Conservation (phyloP, 345 rosid genomes). For the Alliaria petiolata region DNA sequence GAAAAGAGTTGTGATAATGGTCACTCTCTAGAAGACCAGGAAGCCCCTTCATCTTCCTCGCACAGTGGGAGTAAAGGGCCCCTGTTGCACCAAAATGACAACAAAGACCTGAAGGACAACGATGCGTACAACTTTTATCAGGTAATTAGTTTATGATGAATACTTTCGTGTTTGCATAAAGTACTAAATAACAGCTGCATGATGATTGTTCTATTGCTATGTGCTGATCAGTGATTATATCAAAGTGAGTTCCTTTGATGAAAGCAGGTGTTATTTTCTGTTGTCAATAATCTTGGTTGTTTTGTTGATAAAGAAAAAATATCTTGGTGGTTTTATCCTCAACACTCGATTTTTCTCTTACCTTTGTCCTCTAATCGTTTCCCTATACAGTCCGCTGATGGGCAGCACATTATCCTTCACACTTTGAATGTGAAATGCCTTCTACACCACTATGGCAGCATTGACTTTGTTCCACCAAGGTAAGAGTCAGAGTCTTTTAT, state of each 20-base stretch:
- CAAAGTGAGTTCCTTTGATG: neutral
- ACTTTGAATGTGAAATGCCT: slow-evolving; percentile 84
- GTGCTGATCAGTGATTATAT: neutral
- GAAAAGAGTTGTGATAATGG: slow-evolving; percentile 38
- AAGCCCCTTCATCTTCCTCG: slow-evolving; percentile 37
- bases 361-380: slow-evolving; percentile 16
- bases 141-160: slow-evolving; percentile 41
- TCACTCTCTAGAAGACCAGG: slow-evolving; percentile 38
- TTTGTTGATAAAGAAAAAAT: neutral
- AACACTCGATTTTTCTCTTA: neutral
- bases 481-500: slow-evolving; percentile 3
- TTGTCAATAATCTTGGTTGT: neutral
- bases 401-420: slow-evolving; percentile 88
- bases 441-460: slow-evolving; percentile 81
- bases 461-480: slow-evolving; percentile 61
- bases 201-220: neutral
- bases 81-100: slow-evolving; percentile 32
- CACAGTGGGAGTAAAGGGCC: slow-evolving; percentile 38
- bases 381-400: slow-evolving; percentile 75
- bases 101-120: slow-evolving; percentile 45
- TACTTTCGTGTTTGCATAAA: neutral
- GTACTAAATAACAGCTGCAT: neutral
- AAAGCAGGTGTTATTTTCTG: neutral
- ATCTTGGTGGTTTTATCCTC: neutral
- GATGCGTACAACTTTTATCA: slow-evolving; percentile 77